These are phyloP conservation scores for Tritrichomonas musculus DNA, from an alignment of 208 protist species.

Conservation along the genomic window DNA sequence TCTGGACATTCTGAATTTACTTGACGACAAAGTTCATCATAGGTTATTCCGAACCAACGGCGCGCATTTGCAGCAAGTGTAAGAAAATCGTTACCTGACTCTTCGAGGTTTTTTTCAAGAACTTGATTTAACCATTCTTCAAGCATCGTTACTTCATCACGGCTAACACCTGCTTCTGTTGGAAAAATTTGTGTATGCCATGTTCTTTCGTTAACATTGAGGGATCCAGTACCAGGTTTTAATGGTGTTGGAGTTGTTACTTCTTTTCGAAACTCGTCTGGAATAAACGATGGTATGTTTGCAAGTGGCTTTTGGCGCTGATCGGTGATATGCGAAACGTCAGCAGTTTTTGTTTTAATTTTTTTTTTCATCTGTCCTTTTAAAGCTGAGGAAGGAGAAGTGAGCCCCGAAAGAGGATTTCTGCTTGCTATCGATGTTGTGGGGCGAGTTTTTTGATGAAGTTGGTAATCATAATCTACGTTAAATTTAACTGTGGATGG, in stretches of 20 bases:
- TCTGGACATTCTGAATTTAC: neutral
- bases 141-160: neutral
- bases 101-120: neutral
- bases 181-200: neutral
- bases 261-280: neutral
- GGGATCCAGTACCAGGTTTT: neutral
- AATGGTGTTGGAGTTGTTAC: neutral
- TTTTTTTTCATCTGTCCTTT: too few species aligned
- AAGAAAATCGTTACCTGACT: neutral
- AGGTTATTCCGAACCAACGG: neutral
- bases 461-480: neutral
- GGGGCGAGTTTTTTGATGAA: too few species aligned
- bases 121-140: neutral
- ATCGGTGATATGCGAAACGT: neutral
- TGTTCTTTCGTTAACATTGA: neutral
- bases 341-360: neutral
- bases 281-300: neutral
- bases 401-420: too few species aligned
- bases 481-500: neutral
- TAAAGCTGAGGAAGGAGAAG: too few species aligned
- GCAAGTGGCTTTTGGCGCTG: neutral
- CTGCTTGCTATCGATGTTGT: too few species aligned
- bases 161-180: neutral
- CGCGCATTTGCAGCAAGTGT: neutral
- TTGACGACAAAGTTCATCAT: neutral